phyloP scores from a whole-genome alignment of 768 basidiomycete genomes.

The Amanita fuliginea region DNA sequence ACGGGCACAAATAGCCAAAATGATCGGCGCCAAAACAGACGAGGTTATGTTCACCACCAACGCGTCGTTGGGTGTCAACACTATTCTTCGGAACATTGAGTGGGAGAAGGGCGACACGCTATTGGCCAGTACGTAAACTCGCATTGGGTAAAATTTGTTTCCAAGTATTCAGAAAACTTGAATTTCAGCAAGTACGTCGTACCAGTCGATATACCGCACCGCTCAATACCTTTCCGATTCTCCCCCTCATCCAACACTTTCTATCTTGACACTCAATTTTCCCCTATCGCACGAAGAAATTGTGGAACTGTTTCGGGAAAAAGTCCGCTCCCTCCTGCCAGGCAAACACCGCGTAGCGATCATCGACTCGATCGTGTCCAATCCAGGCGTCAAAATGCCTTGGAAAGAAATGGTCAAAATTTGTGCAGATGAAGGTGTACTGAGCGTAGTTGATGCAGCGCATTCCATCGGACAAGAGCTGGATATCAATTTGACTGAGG shows the following conservation, averaged over 20 bases:
- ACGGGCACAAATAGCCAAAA: constrained; percentile 36
- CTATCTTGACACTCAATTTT: constrained; percentile 40
- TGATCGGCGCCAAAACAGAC: constrained; percentile 38
- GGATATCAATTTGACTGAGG: constrained; percentile 42
- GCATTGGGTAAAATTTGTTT: too few species aligned
- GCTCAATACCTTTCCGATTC: constrained; percentile 44
- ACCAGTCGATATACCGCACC: constrained; percentile 40
- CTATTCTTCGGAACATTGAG: constrained; percentile 52
- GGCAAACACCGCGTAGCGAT: constrained; percentile 44
- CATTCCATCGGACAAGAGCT: constrained; percentile 69
- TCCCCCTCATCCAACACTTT: constrained; percentile 38
- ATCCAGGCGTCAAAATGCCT: constrained; percentile 52
- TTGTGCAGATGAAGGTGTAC: constrained; percentile 52
- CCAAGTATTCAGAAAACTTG: too few species aligned
- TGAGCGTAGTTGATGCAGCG: constrained; percentile 63
- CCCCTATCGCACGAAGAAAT: constrained; percentile 48
- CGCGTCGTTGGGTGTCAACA: constrained; percentile 55
- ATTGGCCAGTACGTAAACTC: constrained; percentile 48
- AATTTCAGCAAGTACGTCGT: constrained; percentile 30
- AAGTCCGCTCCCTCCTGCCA: constrained; percentile 21
- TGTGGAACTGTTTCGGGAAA: constrained; percentile 31
- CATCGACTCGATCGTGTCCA: constrained; percentile 51
- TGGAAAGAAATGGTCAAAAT: constrained; percentile 62
- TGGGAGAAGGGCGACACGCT: constrained; percentile 63
- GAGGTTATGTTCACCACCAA: constrained; percentile 54